Base-by-base conservation (phyloP, 169 alveolate species). In the Condylostoma magnum region DNA sequence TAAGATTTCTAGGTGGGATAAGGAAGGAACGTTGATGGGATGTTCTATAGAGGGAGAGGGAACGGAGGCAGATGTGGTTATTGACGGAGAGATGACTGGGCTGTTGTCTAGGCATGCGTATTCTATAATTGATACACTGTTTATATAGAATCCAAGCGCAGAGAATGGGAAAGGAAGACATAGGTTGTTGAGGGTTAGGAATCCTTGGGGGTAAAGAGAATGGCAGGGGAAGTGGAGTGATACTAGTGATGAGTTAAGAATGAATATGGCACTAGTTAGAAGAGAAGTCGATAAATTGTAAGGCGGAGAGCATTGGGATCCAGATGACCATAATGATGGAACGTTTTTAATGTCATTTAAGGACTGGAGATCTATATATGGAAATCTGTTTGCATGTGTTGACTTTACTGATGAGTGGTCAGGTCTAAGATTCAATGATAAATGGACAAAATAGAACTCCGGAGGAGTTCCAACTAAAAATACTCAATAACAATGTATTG, bases 181-280 rank as follows among this genome's bases (percentile, higher is more conserved):
- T 58, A 79, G 94, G 80, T 60, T 92, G 30, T 65, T 92, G 46
- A 79, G 93, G 55, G 70, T 92, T n/a, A 84, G 95, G 70, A 92
- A 92, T 78, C 97, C 97, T 15, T 92, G 97, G 97, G 97, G 97
- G 34, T 72, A 79, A 46, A 76, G 84, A 47, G 97, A 92, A 68
- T 92, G 97, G 95, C 75, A 77, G 51, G 92, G 94, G 31, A 85
- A 87, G 69, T 92, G 97, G 95, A 72, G 91, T 71, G 95, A 87
- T 75, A 65, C 72, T 38, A 69, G 85, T 57, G 84, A 76, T 44
- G 83, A 86, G 68, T 54, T 86, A 6, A 41, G 52, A 22, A 44
- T 67, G 38, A 69, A 80, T 69, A 44, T 68, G 43, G 83, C 54
- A 56, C 30, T 38, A 34, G 80, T 86, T 44, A 69, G 66, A 30